Conservation (phyloP, 164 flowering plant genomes). For the Piper longum region DNA sequence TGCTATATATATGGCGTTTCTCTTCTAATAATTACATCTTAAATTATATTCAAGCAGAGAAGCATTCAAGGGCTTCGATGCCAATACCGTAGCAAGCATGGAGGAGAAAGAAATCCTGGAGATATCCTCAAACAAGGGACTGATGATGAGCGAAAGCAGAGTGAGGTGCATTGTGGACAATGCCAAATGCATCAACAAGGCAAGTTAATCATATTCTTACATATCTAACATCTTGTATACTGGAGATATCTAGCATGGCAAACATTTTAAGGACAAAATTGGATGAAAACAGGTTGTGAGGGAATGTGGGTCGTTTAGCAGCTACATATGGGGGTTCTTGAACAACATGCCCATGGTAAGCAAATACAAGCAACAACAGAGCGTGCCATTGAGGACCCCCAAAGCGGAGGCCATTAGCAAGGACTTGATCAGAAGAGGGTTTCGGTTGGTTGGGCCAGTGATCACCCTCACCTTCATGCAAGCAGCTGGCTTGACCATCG, state of each 20-base stretch:
- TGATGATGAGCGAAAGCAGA: constrained; percentile 51
- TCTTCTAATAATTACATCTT: background rate
- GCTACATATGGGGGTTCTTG: constrained; percentile 64
- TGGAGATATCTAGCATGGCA: too few species aligned
- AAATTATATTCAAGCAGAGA: constrained; percentile 26
- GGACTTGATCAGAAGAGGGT: constrained; percentile 60
- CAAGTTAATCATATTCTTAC: constrained; percentile 13
- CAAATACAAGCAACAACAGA: constrained; percentile 49
- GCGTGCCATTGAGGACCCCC: constrained; percentile 61
- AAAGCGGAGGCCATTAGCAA: constrained; percentile 76
- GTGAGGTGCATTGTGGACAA: constrained; percentile 78
- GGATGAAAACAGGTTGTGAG: constrained; percentile 31
- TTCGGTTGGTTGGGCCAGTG: constrained; percentile 75
- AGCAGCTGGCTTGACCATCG: constrained; percentile 77
- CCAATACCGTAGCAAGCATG: constrained; percentile 50
- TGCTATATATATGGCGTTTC: too few species aligned
- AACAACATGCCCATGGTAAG: constrained; percentile 60
- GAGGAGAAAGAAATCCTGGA: constrained; percentile 59
- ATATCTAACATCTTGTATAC: too few species aligned
- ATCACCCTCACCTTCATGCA: constrained; percentile 82
- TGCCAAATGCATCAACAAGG: constrained; percentile 71
- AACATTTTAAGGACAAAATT: too few species aligned
- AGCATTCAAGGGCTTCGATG: constrained; percentile 49
- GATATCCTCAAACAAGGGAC: constrained; percentile 38
- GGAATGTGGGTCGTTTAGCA: constrained; percentile 72